Evolutionary conservation across 306 rosid species (phyloP).

Genomic region (Lotus japonicus): DNA sequence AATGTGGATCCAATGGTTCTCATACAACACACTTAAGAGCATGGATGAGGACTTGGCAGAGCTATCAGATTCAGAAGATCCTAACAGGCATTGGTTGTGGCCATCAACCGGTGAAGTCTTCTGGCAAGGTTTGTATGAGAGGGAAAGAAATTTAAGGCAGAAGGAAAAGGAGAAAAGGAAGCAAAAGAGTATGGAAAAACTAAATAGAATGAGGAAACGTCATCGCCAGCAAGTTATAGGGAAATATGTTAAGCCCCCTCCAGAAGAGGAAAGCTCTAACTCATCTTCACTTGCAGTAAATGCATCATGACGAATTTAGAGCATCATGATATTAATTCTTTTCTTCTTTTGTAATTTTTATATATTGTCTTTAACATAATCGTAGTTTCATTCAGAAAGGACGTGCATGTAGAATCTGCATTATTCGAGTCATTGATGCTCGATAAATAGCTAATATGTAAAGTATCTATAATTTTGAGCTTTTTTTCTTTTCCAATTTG

Average conservation of each 20-base stretch:
- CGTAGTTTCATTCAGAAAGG: constrained; percentile 25
- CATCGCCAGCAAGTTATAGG: constrained; percentile 82
- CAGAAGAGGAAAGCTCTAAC: constrained; percentile 52
- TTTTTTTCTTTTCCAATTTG: constrained; percentile 9
- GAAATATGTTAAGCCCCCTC: constrained; percentile 83
- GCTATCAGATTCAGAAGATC: constrained; percentile 57
- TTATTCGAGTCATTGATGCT: constrained; percentile 30
- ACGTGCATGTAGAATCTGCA: constrained; percentile 34
- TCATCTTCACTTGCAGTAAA: constrained; percentile 30
- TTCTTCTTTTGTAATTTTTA: constrained; percentile 25
- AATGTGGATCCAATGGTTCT: constrained; percentile 91
- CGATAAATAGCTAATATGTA: constrained; percentile 42
- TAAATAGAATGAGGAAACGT: constrained; percentile 58
- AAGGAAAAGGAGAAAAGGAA: constrained; percentile 75
- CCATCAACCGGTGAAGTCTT: constrained; percentile 90
- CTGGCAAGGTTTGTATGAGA: constrained; percentile 82
- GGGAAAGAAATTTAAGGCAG: constrained; percentile 60
- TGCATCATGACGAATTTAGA: not conserved
- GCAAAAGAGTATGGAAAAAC: constrained; percentile 71
- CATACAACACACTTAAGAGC: constrained; percentile 57
- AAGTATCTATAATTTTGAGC: constrained; percentile 16
- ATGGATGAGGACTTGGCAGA: constrained; percentile 97
- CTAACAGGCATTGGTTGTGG: constrained; percentile 74
- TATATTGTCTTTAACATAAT: constrained; percentile 15
- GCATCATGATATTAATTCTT: constrained; percentile 35